These are phyloP conservation scores for Terana coerulea DNA, from an alignment of 768 basidiomycete genomes.

Conservation along the genomic window DNA sequence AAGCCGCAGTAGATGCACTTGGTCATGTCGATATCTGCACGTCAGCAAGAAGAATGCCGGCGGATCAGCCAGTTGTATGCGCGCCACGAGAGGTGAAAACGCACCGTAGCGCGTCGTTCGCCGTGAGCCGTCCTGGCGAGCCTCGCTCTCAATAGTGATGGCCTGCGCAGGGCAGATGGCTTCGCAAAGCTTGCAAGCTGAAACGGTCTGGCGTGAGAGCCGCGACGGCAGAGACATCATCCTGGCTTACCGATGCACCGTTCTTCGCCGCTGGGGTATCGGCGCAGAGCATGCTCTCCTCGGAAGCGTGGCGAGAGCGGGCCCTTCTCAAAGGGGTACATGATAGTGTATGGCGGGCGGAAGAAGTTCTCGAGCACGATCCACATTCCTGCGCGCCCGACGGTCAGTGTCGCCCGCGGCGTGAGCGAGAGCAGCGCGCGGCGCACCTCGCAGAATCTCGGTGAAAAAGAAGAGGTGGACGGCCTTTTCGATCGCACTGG, in stretches of 20 bases:
- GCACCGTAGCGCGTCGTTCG: constrained; percentile 96
- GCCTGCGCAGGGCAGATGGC: constrained; percentile 99
- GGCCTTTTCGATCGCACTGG: constrained; percentile 93
- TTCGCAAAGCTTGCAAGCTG: constrained; percentile 98
- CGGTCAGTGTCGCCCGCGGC: no score
- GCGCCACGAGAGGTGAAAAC: constrained; percentile 18
- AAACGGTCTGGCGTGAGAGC: background rate
- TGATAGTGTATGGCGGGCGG: constrained; percentile 96
- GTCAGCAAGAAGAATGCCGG: constrained; percentile 9
- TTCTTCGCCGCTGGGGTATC: constrained; percentile 98
- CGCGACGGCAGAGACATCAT: constrained; percentile 1
- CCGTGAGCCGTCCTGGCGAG: constrained; percentile 91
- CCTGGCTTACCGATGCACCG: constrained; percentile 86
- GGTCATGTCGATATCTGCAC: constrained; percentile 96
- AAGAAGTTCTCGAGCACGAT: constrained; percentile 90
- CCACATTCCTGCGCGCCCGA: constrained; percentile 89
- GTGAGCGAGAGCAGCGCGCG: background rate
- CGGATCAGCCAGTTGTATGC: constrained; percentile 9
- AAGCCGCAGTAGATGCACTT: constrained; percentile 99
- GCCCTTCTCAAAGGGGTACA: constrained; percentile 98
- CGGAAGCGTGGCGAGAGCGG: constrained; percentile 97
- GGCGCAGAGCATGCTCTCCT: constrained; percentile 93
- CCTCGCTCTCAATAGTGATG: constrained; percentile 98
- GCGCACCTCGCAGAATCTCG: constrained; percentile 90
- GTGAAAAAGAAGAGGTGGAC: constrained; percentile 98